Evolutionary conservation across 2,329 filamentous ascomycete species (phyloP).

Genomic region (Colletotrichum eleusines): DNA sequence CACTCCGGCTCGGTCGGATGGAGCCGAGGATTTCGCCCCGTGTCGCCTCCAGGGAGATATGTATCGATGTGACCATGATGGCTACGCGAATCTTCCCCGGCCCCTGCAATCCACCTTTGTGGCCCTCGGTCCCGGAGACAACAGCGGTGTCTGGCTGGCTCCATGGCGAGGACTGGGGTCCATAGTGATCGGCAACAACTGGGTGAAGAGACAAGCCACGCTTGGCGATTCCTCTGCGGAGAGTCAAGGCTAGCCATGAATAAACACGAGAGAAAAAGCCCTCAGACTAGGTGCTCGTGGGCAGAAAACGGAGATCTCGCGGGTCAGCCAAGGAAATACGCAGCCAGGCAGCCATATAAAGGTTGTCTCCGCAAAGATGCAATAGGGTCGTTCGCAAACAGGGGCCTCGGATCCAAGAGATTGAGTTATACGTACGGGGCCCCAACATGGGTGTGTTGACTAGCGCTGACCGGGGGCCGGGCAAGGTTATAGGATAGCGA

Average conservation of each 20-base stretch:
- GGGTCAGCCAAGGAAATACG: too few species aligned
- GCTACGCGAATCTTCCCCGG: background rate
- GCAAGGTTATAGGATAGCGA: background rate
- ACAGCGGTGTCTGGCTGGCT: background rate
- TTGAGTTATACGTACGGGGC: background rate
- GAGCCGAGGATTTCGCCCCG: background rate
- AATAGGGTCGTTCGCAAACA: slow-evolving; percentile 3
- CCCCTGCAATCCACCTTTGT: background rate
- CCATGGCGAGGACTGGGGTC: background rate
- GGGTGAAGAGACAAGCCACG: background rate
- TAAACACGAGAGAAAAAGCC: background rate
- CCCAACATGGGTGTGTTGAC: background rate
- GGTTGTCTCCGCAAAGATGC: background rate
- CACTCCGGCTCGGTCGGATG: background rate
- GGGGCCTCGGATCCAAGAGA: background rate
- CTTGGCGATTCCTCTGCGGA: background rate
- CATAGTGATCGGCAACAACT: background rate
- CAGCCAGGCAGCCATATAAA: background rate
- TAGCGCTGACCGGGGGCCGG: background rate
- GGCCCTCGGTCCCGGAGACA: background rate
- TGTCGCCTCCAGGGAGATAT: background rate
- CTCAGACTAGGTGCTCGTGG: too few species aligned
- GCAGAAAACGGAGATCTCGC: background rate
- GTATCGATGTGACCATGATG: background rate
- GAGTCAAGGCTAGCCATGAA: background rate